Evolutionary conservation across 768 basidiomycete genomes (phyloP), one percentile per base, ranked within the genome.

Genomic region (Thelephora ganbajun): DNA sequence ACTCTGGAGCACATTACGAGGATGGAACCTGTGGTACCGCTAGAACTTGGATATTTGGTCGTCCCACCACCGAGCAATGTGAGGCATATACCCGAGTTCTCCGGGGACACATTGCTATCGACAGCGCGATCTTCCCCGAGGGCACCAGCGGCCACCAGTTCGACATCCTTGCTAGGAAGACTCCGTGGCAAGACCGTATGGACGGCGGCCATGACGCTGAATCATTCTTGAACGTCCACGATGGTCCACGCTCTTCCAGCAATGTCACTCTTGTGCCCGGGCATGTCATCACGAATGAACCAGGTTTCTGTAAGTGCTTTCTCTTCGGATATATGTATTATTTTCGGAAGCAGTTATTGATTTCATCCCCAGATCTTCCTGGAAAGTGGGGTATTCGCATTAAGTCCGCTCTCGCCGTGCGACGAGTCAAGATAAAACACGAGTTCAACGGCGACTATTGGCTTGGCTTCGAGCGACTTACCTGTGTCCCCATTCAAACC

Each of bases 71-170:
- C n/a, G 83, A 89, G 52, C 81, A 89, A 60, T 82, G 78, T 59
- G 84, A 92, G 54, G 91, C 94, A 1, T 99, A 80, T 64, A 99
- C 96, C 26, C 73, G 91, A 42, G 96, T 98, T 37, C 62, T 99
- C 49, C 96, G 98, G 65, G 94, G 93, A 6, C 96, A 99, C 67
- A 94, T 98, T 53, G 89, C 89, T 20, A 87, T 97, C 56, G 90
- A 93, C 63, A 76, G 72, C 52, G 83, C 86, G 3, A 71, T 91
- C 23, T 99, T 94, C 69, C 96, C 94, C 16, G 79, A 83, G 62
- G 90, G 89, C 3, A 93, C 89, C 3, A 79, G 83, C 2, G 91
- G 93, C 1, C 67, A 69, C 35, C 79, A 85, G 62, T 66, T 96
- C 37, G 89, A 93, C 60, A 87, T 90, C 45, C 71, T 96, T 26